Evolutionary conservation across 306 rosid genomes (phyloP).

Genomic region (Corylus heterophylla): DNA sequence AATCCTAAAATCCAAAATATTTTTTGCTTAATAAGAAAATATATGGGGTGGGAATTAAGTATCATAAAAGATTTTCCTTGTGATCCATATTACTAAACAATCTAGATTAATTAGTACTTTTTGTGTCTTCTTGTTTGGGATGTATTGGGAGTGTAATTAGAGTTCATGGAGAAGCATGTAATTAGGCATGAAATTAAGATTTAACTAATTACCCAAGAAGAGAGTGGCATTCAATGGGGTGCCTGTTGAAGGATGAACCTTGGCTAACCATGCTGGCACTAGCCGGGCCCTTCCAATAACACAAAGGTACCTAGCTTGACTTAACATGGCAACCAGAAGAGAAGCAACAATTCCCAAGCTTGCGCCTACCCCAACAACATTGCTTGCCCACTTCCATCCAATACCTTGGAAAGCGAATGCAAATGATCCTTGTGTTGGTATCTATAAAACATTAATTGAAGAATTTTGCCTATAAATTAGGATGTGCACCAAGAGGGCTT

Average conservation of each 20-base stretch:
- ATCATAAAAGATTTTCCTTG: background rate
- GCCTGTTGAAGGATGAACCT: slow-evolving; percentile 83
- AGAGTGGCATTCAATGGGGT: slow-evolving; percentile 92
- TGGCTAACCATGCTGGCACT: slow-evolving; percentile 87
- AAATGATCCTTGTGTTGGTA: slow-evolving; percentile 62
- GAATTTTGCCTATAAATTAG: slow-evolving; percentile 9
- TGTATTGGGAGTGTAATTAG: background rate
- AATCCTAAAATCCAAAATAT: background rate
- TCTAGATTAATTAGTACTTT: background rate
- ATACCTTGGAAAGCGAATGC: slow-evolving; percentile 62
- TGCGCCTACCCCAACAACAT: slow-evolving; percentile 85
- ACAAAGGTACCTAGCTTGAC: slow-evolving; percentile 96
- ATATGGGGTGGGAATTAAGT: background rate
- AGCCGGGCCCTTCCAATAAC: slow-evolving; percentile 86
- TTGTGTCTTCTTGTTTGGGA: background rate
- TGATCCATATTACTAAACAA: background rate
- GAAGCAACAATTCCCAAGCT: slow-evolving; percentile 79
- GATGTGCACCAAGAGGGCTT: background rate
- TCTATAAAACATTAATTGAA: slow-evolving; percentile 35
- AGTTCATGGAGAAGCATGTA: slow-evolving; percentile 3
- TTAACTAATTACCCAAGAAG: slow-evolving; percentile 53
- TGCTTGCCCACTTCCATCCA: slow-evolving; percentile 91
- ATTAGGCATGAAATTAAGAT: background rate
- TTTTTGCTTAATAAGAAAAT: background rate
- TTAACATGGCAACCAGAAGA: slow-evolving; percentile 86